Base-by-base conservation (phyloP, 257 asterid species). In the Salvia hispanica region DNA sequence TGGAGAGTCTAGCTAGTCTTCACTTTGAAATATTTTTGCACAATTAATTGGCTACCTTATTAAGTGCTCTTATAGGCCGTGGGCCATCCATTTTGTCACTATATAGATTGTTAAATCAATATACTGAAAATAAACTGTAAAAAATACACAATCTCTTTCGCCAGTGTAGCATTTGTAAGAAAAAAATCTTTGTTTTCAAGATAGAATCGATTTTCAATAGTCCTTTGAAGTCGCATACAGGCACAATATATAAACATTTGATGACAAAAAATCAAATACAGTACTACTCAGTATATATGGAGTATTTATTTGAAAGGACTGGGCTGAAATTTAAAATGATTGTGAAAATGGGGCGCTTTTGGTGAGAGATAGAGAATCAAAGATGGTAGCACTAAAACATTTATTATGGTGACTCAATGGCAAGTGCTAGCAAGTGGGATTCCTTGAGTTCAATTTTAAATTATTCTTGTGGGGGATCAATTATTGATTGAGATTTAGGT, bases 381-480 rank as follows among this genome's bases (percentile, higher is more conserved):
- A 64, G 67, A 65, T 34, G 43, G 18, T 5, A 67, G 60, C 74
- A 59, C 70, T 53, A 33, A 10, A 37, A 37, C 47, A 75, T 75
- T 15, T 46, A 44, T 72, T 55, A 67, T 62, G 34, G 34, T 76
- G 47, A 67, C 62, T n/a, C n/a, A n/a, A n/a, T 56, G 73, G 67
- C 50, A 67, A 51, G 70, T 70, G 76, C 58, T 25, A 55, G 73
- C 21, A 54, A 64, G 71, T 74, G 79, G 79, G 79, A 46, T 60
- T 70, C 58, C 59, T 51, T 40, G 58, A 21, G 9, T 42, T 33
- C 4, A 5, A 15, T 59, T 16, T 5, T 36, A 45, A 10, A 9
- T 43, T 16, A 37, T 50, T 9, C 9, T 58, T 3, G 4, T 25
- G 9, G 37, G 13, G 44, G 14, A 39, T 73, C n/a, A 54, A 64